Base-by-base conservation (phyloP, 352 stramenopile species). In the Achlya hypogyna region DNA sequence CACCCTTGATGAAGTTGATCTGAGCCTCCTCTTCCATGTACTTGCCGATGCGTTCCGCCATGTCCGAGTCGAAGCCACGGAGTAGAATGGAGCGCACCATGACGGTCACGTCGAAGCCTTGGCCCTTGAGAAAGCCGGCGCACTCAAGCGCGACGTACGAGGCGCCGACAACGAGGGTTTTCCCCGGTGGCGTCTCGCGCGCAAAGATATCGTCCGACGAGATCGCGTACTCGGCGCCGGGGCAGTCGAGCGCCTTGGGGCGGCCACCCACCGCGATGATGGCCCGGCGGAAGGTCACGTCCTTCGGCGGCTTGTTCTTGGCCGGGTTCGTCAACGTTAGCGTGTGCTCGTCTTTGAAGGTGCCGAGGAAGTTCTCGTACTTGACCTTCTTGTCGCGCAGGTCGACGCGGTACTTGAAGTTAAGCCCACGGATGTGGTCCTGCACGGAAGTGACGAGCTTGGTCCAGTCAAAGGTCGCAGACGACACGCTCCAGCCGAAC, bases 121-220 rank as follows among this genome's bases (percentile, higher is more conserved):
- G 86, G 63, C 93, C 94, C 34, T 90, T 93, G 38, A 99, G 73
- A 72, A 99, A 99, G 31, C 97, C 97, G 31, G 96, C 96, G 69
- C 95, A 99, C 78, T 99, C 96, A 23, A 99, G 86, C 60, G 91
- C 93, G 53, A 99, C 97, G 78, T 99, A 99, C 9, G 93, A 98
- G 4, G 93, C 96, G 34, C 97, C 97, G 18, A 99, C 86, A 31
- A 98, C 96, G 12, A 99, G 79, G 18, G 96, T 98, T 78, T 98
- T 98, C 53, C 96, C 97, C 0, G 96, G 89, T 20, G 93, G 78
- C 12, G 75, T 81, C 80, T 81, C 79, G 63, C 78, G 82, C 78
- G 80, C 98, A 47, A 93, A 93, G 32, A 90, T 91, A 56, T 93
- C 84, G 65, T 93, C 82, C 69, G 82, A 91, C 51, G 91, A 96